Evolutionary conservation across 306 rosid species (phyloP).

Genomic region (Sesbania bispinosa): DNA sequence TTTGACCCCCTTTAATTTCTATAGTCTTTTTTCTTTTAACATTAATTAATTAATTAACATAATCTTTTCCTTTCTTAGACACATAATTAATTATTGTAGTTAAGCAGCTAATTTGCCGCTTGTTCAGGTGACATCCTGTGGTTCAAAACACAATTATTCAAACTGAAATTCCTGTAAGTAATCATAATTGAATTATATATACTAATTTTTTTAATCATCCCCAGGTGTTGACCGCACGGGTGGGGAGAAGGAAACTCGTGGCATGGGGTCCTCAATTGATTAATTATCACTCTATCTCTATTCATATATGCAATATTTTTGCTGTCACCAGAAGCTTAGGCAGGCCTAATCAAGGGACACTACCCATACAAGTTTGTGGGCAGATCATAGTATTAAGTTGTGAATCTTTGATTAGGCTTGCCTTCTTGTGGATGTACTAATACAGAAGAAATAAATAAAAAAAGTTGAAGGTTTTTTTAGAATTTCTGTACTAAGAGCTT

Average conservation of each 20-base stretch:
- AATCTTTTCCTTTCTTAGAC: neutral
- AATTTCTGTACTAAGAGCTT: too few relatives aligned
- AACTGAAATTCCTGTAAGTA: conserved; percentile 37
- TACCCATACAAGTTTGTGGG: conserved; percentile 33
- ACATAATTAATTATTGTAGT: conserved; percentile 15
- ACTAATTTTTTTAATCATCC: conserved; percentile 17
- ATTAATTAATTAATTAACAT: too few relatives aligned
- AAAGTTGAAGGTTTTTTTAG: too few relatives aligned
- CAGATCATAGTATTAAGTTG: conserved; percentile 14
- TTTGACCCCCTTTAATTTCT: conserved; percentile 44
- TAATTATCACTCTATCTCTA: conserved; percentile 13
- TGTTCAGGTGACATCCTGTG: conserved; percentile 58
- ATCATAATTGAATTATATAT: conserved; percentile 19
- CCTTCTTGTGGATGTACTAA: too few relatives aligned
- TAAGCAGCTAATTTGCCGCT: conserved; percentile 66
- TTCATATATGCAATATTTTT: conserved; percentile 8
- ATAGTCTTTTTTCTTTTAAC: neutral
- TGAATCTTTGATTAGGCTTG: conserved; percentile 7
- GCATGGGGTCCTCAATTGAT: conserved; percentile 31
- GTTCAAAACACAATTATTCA: conserved; percentile 45
- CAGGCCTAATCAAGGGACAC: conserved; percentile 30
- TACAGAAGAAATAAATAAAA: too few relatives aligned
- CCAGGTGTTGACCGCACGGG: conserved; percentile 73
- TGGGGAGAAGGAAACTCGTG: conserved; percentile 41
- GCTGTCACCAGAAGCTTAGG: conserved; percentile 36